These are phyloP conservation scores for Furcasterigmium sp. DNA, from an alignment of 2,329 filamentous ascomycete genomes.

Conservation along the genomic window DNA sequence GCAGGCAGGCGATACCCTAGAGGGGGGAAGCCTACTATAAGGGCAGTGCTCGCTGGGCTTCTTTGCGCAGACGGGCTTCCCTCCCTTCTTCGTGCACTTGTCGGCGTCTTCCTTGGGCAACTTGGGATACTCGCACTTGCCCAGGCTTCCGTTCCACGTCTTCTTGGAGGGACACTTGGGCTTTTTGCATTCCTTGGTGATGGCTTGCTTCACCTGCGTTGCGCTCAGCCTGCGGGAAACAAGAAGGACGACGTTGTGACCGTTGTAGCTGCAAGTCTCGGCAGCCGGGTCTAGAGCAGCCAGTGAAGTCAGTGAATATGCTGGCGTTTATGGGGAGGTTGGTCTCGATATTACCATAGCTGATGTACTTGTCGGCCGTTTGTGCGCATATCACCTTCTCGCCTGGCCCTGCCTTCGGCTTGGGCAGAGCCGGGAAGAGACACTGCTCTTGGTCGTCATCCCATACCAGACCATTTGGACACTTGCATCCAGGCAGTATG, in stretches of 20 bases:
- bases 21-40: not conserved
- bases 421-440: not conserved
- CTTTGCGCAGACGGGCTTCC: not conserved
- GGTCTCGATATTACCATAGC: not conserved
- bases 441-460: not conserved
- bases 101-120: not conserved
- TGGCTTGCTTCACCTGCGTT: not conserved
- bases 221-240: not conserved
- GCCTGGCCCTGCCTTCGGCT: not conserved
- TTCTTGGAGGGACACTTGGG: not conserved
- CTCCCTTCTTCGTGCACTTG: not conserved
- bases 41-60: not conserved
- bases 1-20: no score
- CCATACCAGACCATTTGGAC: not conserved
- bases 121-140: constrained; percentile 1
- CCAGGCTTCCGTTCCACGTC: not conserved
- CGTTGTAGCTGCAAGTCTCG: not conserved
- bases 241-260: not conserved
- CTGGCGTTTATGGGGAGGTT: not conserved
- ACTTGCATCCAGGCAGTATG: not conserved
- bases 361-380: not conserved
- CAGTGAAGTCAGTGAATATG: not conserved
- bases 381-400: not conserved
- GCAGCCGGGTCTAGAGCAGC: not conserved
- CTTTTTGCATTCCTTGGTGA: constrained; percentile 1